Evolutionary conservation across 371 early-diverging fungal genomes (phyloP).

Genomic region (Chytridiales sp.): DNA sequence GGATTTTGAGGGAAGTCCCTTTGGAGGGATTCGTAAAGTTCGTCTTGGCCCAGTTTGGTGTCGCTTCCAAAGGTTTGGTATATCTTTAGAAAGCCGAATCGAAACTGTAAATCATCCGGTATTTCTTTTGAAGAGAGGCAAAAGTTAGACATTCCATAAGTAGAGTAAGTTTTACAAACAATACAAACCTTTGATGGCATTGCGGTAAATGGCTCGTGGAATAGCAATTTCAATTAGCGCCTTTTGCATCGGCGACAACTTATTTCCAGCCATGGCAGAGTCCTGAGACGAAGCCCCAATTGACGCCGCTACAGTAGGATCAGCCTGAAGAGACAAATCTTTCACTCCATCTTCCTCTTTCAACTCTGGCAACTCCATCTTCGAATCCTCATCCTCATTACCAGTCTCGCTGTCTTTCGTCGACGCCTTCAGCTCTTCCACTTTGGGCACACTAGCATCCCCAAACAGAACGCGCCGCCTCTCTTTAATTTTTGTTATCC

Average conservation of each 20-base stretch:
- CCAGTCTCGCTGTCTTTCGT: conserved; percentile 34
- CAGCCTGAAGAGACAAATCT: conserved; percentile 23
- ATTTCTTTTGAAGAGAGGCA: conserved; percentile 48
- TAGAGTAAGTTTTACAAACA: neutral
- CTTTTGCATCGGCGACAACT: conserved; percentile 45
- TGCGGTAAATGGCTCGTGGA: conserved; percentile 74
- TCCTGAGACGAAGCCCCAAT: conserved; percentile 10
- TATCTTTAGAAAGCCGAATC: conserved; percentile 69
- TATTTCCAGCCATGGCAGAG: conserved; percentile 36
- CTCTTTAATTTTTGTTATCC: conserved; percentile 78
- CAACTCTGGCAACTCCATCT: conserved; percentile 46
- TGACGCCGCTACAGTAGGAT: conserved; percentile 16
- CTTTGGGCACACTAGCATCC: conserved; percentile 13
- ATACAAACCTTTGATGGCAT: conserved; percentile 70
- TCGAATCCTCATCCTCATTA: conserved; percentile 36
- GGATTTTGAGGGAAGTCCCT: conserved; percentile 59
- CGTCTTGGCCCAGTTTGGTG: conserved; percentile 49
- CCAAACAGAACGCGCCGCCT: conserved; percentile 72
- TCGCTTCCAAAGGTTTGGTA: conserved; percentile 60
- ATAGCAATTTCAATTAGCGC: conserved; percentile 79
- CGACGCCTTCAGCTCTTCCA: neutral
- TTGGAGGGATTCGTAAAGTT: conserved; percentile 43
- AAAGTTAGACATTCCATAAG: neutral
- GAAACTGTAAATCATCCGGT: conserved; percentile 71
- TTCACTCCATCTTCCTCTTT: conserved; percentile 56